Evolutionary conservation across 768 basidiomycete genomes (phyloP).

Genomic region (Mycena vulgaris): DNA sequence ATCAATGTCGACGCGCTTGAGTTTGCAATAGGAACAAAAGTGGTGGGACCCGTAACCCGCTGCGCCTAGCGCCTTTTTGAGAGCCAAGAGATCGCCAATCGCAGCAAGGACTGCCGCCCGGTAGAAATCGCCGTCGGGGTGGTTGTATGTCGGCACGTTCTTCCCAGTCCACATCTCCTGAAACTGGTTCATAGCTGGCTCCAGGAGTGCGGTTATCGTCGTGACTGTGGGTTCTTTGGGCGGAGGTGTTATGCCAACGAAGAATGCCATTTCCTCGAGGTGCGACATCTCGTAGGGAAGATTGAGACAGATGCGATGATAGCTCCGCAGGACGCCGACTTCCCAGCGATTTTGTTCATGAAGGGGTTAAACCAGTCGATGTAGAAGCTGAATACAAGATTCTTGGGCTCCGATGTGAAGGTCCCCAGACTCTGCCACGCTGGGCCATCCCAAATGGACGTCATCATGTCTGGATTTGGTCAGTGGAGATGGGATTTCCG

Average conservation of each 20-base stretch:
- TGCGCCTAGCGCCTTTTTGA: constrained; percentile 35
- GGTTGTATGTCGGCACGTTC: too few relatives aligned
- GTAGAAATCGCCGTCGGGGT: too few relatives aligned
- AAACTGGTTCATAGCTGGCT: not conserved
- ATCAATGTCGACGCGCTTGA: not conserved
- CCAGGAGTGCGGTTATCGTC: constrained; percentile 13
- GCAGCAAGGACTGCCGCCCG: too few relatives aligned
- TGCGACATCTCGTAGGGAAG: too few relatives aligned
- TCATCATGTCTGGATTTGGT: too few relatives aligned
- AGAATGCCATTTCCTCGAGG: not conserved
- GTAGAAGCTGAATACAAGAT: too few relatives aligned
- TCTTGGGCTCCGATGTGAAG: too few relatives aligned
- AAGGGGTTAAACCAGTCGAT: constrained; percentile 24
- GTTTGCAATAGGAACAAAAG: constrained; percentile 41
- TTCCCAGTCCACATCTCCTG: too few relatives aligned
- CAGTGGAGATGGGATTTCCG: not conserved
- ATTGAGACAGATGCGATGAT: constrained; percentile 29
- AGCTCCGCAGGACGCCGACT: constrained; percentile 23
- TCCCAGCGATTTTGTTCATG: constrained; percentile 37
- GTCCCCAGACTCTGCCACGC: too few relatives aligned
- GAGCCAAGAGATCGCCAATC: constrained; percentile 27
- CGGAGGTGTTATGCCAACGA: constrained; percentile 39
- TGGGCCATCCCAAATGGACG: too few relatives aligned
- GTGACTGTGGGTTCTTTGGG: constrained; percentile 25
- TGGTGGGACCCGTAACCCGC: constrained; percentile 12